Base-by-base conservation (phyloP, 1,284 basidiomycete genomes). In the Microbotryum scabiosae region DNA sequence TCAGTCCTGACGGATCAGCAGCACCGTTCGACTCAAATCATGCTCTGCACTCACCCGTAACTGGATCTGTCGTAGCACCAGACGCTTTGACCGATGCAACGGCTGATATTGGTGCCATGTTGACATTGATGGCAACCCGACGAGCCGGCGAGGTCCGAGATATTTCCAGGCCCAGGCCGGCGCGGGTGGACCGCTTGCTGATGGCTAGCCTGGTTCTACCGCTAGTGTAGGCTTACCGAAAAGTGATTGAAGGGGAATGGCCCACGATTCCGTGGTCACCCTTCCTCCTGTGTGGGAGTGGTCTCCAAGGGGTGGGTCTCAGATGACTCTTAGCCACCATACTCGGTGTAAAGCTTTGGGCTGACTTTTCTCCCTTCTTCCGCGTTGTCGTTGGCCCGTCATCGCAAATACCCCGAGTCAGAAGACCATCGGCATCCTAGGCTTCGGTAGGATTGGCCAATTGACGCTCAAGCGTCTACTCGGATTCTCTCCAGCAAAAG, bases 401-500 rank as follows among this genome's bases (percentile, higher is more conserved):
- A 25, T 20, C 49, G 9, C 4, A 9, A 25, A 47, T 25, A 7
- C 36, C 30, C 30, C 30, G 30, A 30, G 7, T 30, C 43, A 69
- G 70, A 70, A 75, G 61, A 92, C 85, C 2, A 82, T 86, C 4
- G 92, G 91, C 0, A 94, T 97, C 77, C 78, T 97, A 36, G 93
- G 94, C 9, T 97, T 97, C 70, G 94, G 93, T 6, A 85, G 92
- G 51, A 96, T 94, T 68, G 84, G 89, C 0, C 88, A 90, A 69
- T 85, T 85, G 5, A 87, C 85, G 0, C 80, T 91, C 49, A 76
- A 81, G 56, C 84, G 90, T 16, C 81, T 94, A 26, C 76, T 87
- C 16, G 82, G 87, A 2, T 94, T 94, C 73, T 82, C 85, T 32
- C 79, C 87, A 67, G 84, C 82, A 0, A 78, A 82, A 67, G 85